Percentiles rank a stretch among this genome's conserved stretches.
Evolutionary conservation across 1,284 basidiomycete species (phyloP).

Genomic region (Fomitopsis palustris): DNA sequence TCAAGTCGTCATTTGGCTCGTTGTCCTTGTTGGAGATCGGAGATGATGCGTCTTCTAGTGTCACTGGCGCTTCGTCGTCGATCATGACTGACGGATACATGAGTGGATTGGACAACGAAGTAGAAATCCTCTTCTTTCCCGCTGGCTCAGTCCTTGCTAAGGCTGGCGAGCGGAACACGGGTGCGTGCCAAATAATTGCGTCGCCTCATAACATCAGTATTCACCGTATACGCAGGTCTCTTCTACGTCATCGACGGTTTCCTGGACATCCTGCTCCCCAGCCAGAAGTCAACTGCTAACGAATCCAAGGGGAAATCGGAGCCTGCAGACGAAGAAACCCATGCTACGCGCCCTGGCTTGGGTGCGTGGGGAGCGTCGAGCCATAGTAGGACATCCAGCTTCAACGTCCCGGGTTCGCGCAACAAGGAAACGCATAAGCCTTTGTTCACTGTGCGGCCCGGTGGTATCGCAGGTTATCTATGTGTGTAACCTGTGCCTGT

Average conservation of each 20-base stretch:
- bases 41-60: conserved; percentile 59
- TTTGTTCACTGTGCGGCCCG: conserved; percentile 94
- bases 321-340: conserved; percentile 9
- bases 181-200: conserved; percentile 31
- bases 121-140: conserved; percentile 93
- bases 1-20: conserved; percentile 82
- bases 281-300: conserved; percentile 24
- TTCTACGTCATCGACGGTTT: conserved; percentile 99
- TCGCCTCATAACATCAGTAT: background rate
- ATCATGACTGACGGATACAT: conserved; percentile 56
- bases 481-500: conserved; percentile 37
- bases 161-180: conserved; percentile 88
- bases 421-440: conserved; percentile 43
- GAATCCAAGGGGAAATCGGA: conserved; percentile 13
- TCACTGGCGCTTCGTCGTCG: conserved; percentile 62
- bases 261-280: conserved; percentile 84
- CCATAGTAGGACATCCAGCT: conserved; percentile 2
- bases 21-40: conserved; percentile 77
- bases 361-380: background rate
- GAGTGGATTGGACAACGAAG: conserved; percentile 88
- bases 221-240: conserved; percentile 51
- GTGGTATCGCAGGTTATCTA: conserved; percentile 96
- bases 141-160: conserved; percentile 85
- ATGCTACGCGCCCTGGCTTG: background rate
- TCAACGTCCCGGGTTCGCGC: conserved; percentile 1